Base-by-base conservation (phyloP, 2,329 filamentous ascomycete species). In the Truncatella angustata region DNA sequence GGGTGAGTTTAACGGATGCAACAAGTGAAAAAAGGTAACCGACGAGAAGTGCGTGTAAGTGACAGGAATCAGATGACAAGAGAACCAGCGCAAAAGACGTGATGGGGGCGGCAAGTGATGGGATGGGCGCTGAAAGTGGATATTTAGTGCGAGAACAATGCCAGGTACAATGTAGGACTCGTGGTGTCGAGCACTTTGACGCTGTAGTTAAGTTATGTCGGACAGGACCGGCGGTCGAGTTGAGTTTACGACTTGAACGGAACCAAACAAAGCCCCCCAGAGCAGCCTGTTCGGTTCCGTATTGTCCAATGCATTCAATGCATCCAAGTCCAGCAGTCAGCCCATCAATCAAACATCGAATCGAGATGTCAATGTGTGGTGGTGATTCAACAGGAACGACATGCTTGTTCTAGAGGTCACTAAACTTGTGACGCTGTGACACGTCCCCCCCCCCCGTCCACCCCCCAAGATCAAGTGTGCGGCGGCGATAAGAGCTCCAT, bases 31-130 rank as follows among this genome's bases (percentile, higher is more conserved):
- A 28, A 35, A 32, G 43, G n/a, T 12, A n/a, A 20, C 32, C 14
- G 28, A 23, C 32, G 10, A 36, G 26, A 23, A 36, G 21, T 36
- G 46, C 20, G 32, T 28, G 20, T n/a, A 42, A 23, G 47, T 40
- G 47, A 32, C 35, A 35, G 20, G 28, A 45, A 45, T 50, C 47
- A 50, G 47, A 50, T 50, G 47, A 50, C 36, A 18, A 35, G 47
- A 20, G 16, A 35, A 24, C 36, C 11, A 42, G 35, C 23, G 36
- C 23, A 40, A 34, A 50, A 50, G 47, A 50, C 47, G 47, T 50
- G 47, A 50, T 50, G 47, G 42, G 20, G 46, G 32, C 35, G 24
- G 24, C 32, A 23, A 36, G 21, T 36, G 28, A 16, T 21, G 32
- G 32, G 16, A 37, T 37, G 45, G 45, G 45, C 36, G 12, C 24